Evolutionary conservation across 176 grass and related monocot genomes (phyloP), one percentile per base, ranked within the genome.

Genomic region (Leersia perrieri): DNA sequence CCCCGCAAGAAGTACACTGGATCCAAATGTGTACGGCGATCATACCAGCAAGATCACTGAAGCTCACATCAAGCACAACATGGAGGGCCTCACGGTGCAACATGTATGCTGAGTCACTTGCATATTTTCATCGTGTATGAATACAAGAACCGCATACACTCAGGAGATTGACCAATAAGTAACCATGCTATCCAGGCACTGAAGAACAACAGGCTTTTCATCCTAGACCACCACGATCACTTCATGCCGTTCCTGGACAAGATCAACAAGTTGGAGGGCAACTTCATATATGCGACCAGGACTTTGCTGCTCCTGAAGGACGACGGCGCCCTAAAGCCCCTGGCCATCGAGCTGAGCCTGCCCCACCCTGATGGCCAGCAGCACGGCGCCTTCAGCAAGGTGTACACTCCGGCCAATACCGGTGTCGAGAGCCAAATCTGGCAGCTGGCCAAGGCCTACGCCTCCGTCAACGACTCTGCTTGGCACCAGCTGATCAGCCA

Each of bases 401-500:
- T 95, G 38, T 98, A 83, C 71, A 89, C 84, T 5, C 86, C 92
- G 0, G 88, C 92, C n/a, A 41, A 77, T 0, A 42, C 72, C 3
- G 90, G 92, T 2, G 81, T 88, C n/a, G 11, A 81, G 0, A 47
- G 75, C 1, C 88, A 85, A 16, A 86, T 98, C 12, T 98, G 95
- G 95, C 90, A 95, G 47, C 86, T 98, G 39, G 92, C 95, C 51
- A 98, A 98, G 90, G 95, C 95, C 28, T 98, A 95, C 16, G 95
- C 86, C 41, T 79, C 78, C 12, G 95, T 98, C 28, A 93, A 98
- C 1, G 95, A 98, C 84, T 98, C 95, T 39, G 95, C 88, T 25
- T 94, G 83, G 82, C 95, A 98, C 73, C 92, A 98, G 78, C 90
- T 98, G 67, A 76, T 98, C 66, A 93, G 95, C 88, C 95, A 98